Evolutionary conservation across 345 rosid species (phyloP).

Genomic region (Boechera retrofracta): DNA sequence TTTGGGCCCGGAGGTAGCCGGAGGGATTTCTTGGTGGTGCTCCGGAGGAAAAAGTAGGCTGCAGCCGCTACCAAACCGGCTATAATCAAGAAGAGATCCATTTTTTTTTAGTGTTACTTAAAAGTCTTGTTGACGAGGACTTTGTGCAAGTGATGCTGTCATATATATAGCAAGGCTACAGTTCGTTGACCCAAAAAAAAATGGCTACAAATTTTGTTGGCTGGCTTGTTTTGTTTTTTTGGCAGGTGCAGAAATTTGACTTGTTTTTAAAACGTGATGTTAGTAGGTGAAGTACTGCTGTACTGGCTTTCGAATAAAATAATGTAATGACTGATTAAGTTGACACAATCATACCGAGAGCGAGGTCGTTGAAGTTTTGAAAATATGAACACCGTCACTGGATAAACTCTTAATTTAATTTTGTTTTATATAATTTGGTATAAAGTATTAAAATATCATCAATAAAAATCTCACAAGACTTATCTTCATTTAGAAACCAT

Average conservation of each 20-base stretch:
- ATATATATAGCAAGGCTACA: constrained; percentile 8
- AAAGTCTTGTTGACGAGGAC: neutral
- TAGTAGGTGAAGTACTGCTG: constrained; percentile 34
- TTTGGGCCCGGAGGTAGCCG: constrained; percentile 42
- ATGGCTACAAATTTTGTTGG: neutral
- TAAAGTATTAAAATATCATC: neutral
- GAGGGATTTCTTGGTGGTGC: constrained; percentile 30
- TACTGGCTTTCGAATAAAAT: neutral
- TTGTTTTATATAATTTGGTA: neutral
- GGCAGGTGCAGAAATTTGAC: constrained; percentile 24
- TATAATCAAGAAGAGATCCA: constrained; percentile 38
- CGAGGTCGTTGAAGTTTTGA: neutral
- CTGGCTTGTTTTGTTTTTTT: constrained; percentile 24
- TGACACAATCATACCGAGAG: neutral
- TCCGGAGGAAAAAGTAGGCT: constrained; percentile 29
- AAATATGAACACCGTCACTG: neutral
- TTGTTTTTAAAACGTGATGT: constrained; percentile 47
- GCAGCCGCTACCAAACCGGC: constrained; percentile 7
- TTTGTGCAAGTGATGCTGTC: neutral
- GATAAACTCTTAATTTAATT: neutral
- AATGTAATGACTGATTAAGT: neutral
- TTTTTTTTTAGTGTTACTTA: neutral
- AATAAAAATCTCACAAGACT: neutral
- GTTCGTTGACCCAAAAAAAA: no score
- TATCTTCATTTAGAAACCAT: neutral